Percentiles rank a stretch among this genome's conserved stretches.
Evolutionary conservation across 169 alveolate genomes (phyloP).

Genomic region (Cystoisospora suis): DNA sequence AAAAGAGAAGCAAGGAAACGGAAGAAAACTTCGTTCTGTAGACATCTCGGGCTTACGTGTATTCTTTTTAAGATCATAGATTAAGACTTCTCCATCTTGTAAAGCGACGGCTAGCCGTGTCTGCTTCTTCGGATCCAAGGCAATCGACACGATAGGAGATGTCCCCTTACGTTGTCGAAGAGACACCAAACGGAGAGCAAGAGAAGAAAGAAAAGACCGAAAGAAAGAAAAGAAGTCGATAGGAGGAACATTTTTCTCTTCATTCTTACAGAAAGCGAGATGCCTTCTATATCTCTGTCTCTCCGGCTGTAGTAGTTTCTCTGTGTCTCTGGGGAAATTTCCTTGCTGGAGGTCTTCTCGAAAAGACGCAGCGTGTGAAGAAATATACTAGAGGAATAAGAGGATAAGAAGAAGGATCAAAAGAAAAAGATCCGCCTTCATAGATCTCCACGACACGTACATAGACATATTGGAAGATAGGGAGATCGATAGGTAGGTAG

Average conservation of each 20-base stretch:
- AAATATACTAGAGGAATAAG: no score
- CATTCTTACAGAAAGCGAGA: no score
- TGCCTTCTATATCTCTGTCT: not conserved
- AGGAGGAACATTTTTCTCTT: no score
- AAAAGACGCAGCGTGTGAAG: not conserved
- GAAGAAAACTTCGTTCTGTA: not conserved
- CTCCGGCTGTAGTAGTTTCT: not conserved
- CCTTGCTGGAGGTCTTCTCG: not conserved
- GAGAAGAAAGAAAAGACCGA: no score
- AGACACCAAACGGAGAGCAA: no score
- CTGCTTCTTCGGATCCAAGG: not conserved
- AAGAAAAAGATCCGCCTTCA: not conserved
- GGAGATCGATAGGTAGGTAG: no score
- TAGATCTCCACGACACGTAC: not conserved
- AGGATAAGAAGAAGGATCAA: no score
- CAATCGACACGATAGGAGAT: not conserved
- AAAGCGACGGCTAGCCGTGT: slow-evolving; percentile 23
- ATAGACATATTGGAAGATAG: not conserved
- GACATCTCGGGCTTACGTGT: not conserved
- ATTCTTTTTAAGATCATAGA: not conserved
- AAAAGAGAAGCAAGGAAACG: not conserved
- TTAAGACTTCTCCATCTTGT: not conserved
- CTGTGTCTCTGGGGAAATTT: not conserved
- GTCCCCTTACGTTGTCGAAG: no score
- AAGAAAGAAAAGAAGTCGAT: no score